Conservation (phyloP, 192 early-diverging fungal species). For the Mortierella antarctica region DNA sequence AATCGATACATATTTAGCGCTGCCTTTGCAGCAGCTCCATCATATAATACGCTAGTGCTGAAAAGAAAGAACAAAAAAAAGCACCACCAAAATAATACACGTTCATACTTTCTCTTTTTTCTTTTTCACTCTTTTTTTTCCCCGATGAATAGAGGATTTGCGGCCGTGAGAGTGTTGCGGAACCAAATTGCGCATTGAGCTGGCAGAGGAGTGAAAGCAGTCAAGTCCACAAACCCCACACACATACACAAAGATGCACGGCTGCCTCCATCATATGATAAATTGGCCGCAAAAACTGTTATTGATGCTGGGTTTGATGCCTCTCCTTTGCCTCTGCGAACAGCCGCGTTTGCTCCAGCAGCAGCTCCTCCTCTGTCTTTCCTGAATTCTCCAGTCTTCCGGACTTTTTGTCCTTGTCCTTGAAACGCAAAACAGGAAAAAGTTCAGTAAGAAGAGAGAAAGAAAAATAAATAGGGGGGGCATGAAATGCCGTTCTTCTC, state of each 20-base stretch:
- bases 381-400: constrained; percentile 83
- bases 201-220: too few relatives aligned
- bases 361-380: constrained; percentile 86
- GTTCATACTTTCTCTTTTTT: too few relatives aligned
- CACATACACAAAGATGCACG: background rate
- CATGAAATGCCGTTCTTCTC: background rate
- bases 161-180: too few relatives aligned
- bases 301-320: constrained; percentile 66
- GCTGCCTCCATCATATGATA: background rate
- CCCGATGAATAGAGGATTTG: too few relatives aligned
- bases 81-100: too few relatives aligned
- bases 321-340: constrained; percentile 89
- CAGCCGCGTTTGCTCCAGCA: constrained; percentile 84
- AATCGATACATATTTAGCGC: too few relatives aligned
- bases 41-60: too few relatives aligned
- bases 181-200: too few relatives aligned
- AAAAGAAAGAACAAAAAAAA: too few relatives aligned
- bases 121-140: too few relatives aligned
- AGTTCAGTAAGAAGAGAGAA: background rate
- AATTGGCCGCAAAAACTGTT: background rate
- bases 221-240: too few relatives aligned
- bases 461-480: background rate
- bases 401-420: constrained; percentile 85
- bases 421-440: background rate
- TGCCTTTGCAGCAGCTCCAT: too few relatives aligned